Conservation (phyloP, 1,284 basidiomycete species). For the Puccinia coronata region DNA sequence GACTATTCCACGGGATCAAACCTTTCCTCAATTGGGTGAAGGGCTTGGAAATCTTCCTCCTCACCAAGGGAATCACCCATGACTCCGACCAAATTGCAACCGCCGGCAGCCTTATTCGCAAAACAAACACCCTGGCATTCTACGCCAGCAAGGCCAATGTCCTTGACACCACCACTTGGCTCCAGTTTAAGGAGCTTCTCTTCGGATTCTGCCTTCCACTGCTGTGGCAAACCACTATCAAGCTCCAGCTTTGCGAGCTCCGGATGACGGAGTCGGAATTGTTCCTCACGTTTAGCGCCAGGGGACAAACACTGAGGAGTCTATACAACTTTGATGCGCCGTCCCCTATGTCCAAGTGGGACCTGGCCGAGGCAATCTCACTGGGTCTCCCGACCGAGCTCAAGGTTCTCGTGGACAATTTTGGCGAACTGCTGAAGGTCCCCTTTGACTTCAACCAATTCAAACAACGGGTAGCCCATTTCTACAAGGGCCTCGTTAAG, state of each 20-base stretch:
- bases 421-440: no score
- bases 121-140: neutral
- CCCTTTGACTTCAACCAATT: no score
- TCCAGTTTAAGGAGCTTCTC: neutral
- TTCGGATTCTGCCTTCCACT: neutral
- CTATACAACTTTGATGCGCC: no score
- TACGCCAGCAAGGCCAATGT: no score
- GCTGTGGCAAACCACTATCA: neutral
- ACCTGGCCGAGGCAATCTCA: no score
- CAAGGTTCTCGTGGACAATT: no score
- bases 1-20: neutral
- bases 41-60: neutral
- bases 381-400: no score
- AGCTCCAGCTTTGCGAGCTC: neutral
- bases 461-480: neutral
- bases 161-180: neutral
- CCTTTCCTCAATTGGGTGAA: neutral
- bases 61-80: neutral
- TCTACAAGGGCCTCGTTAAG: no score
- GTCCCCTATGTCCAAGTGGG: no score
- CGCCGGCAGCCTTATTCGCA: neutral
- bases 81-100: neutral
- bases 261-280: neutral
- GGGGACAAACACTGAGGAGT: neutral
- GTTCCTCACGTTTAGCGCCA: neutral